Conservation (phyloP, 345 rosid species). For the Eucalyptus curtisii region DNA sequence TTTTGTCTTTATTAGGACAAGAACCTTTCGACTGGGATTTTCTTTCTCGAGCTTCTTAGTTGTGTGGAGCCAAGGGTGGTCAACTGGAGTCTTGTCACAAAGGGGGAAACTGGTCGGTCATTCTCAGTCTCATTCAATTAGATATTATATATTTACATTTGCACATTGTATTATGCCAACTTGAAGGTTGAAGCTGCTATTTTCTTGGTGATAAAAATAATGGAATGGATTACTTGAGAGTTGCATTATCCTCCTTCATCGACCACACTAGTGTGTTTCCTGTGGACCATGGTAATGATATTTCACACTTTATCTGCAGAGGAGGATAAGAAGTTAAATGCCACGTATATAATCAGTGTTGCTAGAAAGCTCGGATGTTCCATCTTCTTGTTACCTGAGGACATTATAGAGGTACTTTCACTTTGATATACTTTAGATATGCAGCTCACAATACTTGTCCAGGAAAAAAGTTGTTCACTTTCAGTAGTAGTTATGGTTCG, state of each 20-base stretch:
- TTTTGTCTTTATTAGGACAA: slow-evolving; percentile 33
- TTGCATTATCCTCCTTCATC: background rate
- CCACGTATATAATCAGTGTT: slow-evolving; percentile 93
- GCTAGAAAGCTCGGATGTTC: slow-evolving; percentile 98
- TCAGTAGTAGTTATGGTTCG: background rate
- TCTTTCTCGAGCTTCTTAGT: slow-evolving; percentile 76
- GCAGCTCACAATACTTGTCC: background rate
- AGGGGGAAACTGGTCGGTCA: slow-evolving; percentile 52
- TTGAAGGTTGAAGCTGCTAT: background rate
- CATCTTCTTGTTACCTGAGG: slow-evolving; percentile 95
- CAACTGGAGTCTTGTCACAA: slow-evolving; percentile 85
- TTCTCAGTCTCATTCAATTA: background rate
- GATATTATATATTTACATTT: background rate
- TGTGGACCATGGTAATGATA: background rate
- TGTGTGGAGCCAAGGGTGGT: slow-evolving; percentile 77
- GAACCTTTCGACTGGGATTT: slow-evolving; percentile 65
- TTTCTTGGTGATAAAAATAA: background rate
- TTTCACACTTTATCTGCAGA: slow-evolving; percentile 31
- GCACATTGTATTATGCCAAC: background rate
- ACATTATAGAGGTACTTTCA: slow-evolving; percentile 69
- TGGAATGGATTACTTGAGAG: background rate
- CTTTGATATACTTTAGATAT: background rate
- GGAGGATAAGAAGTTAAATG: slow-evolving; percentile 91
- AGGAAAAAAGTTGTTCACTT: background rate
- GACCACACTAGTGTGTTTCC: background rate